These are phyloP conservation scores for Orbilia javanica DNA, from an alignment of 2,329 filamentous ascomycete genomes.

Conservation along the genomic window DNA sequence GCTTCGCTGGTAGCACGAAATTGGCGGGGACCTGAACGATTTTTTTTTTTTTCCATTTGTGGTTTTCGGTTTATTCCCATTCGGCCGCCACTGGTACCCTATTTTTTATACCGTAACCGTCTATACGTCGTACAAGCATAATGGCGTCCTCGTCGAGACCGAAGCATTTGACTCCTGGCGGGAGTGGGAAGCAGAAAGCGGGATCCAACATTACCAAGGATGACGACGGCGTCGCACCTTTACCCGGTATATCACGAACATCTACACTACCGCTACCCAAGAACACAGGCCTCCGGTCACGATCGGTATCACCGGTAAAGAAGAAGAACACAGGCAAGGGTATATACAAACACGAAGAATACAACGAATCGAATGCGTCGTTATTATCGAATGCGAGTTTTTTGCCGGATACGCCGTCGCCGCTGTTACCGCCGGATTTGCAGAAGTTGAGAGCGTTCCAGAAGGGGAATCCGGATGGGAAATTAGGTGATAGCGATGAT, in stretches of 20 bases:
- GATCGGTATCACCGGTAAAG: slow-evolving; percentile 49
- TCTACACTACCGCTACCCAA: slow-evolving; percentile 45
- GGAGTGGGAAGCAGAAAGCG: slow-evolving; percentile 26
- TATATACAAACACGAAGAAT: slow-evolving; percentile 48
- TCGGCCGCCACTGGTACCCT: slow-evolving; percentile 1
- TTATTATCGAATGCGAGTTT: slow-evolving; percentile 54
- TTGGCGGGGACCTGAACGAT: slow-evolving; percentile 4
- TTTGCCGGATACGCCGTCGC: slow-evolving; percentile 52
- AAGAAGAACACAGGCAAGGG: slow-evolving; percentile 8
- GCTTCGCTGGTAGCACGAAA: slow-evolving; percentile 29
- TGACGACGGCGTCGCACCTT: slow-evolving; percentile 9
- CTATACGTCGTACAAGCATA: slow-evolving; percentile 8
- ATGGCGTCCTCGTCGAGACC: slow-evolving; percentile 51
- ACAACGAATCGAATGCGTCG: slow-evolving; percentile 40
- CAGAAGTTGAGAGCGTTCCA: slow-evolving; percentile 36
- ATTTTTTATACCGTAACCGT: slow-evolving; percentile 9
- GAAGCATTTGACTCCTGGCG: slow-evolving; percentile 30
- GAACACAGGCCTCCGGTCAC: slow-evolving; percentile 38
- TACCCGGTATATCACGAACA: slow-evolving; percentile 30
- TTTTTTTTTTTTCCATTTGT: slow-evolving; percentile 1
- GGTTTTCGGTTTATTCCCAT: neutral
- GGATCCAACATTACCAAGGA: neutral
- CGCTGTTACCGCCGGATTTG: slow-evolving; percentile 47
- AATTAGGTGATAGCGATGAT: slow-evolving; percentile 24
- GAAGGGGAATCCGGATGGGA: slow-evolving; percentile 30